Evolutionary conservation across 1,284 basidiomycete genomes (phyloP).

Genomic region (Butyriboletus appendiculatus): DNA sequence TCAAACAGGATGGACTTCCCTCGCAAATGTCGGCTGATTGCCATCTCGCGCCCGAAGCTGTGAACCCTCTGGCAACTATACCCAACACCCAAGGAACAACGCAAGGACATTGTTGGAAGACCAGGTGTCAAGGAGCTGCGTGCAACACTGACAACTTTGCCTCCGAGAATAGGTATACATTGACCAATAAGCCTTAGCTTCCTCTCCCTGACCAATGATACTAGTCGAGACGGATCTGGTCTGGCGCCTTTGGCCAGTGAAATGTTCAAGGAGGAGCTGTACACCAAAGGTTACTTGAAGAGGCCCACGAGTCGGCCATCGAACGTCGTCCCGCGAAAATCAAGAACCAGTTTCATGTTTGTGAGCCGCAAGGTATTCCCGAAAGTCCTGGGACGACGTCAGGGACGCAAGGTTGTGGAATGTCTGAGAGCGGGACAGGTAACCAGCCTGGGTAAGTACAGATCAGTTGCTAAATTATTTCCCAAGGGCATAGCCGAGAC

Average conservation of each 20-base stretch:
- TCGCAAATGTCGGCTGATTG: not conserved
- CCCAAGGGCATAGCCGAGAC: constrained; percentile 9
- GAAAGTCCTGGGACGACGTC: constrained; percentile 20
- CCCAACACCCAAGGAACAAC: not conserved
- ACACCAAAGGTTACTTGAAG: constrained; percentile 28
- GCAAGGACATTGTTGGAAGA: not conserved
- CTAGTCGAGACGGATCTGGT: constrained; percentile 9
- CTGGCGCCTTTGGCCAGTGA: constrained; percentile 31
- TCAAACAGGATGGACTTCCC: not conserved
- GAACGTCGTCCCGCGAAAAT: constrained; percentile 3
- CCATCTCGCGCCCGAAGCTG: not conserved
- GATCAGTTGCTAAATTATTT: not conserved
- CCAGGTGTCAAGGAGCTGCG: not conserved
- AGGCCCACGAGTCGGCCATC: constrained; percentile 15
- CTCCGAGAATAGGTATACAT: constrained; percentile 16
- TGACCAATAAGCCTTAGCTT: not conserved
- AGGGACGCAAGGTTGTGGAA: constrained; percentile 17
- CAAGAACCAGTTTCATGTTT: not conserved
- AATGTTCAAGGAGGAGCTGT: constrained; percentile 36
- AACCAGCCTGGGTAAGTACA: not conserved
- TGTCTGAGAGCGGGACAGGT: constrained; percentile 17
- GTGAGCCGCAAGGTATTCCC: constrained; percentile 10
- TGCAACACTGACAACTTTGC: not conserved
- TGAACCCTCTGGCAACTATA: not conserved
- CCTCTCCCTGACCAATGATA: constrained; percentile 5